Evolutionary conservation across 2,329 filamentous ascomycete species (phyloP).

Genomic region (Fusarium sp.): DNA sequence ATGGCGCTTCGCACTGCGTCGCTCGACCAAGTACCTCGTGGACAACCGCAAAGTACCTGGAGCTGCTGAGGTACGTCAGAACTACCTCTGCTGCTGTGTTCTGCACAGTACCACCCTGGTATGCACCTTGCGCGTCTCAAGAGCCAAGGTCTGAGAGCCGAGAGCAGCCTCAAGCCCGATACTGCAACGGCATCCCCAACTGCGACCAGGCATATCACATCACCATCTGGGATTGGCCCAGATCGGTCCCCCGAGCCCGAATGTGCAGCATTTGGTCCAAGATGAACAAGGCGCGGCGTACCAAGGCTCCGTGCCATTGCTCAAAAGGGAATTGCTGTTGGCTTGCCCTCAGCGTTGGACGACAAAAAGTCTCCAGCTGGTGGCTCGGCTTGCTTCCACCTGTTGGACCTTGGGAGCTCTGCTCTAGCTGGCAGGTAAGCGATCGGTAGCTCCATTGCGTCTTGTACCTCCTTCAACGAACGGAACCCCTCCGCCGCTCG

Average conservation of each 20-base stretch:
- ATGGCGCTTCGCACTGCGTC: slow-evolving; percentile 46
- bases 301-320: background rate
- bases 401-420: background rate
- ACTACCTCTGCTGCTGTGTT: slow-evolving; percentile 9
- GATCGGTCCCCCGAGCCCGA: background rate
- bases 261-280: slow-evolving; percentile 9
- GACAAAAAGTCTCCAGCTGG: slow-evolving; percentile 10
- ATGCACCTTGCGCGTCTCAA: slow-evolving; percentile 14
- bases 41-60: slow-evolving; percentile 25
- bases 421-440: slow-evolving; percentile 6
- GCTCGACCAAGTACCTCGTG: slow-evolving; percentile 32
- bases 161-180: slow-evolving; percentile 26
- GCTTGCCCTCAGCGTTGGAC: slow-evolving; percentile 3
- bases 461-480: slow-evolving; percentile 10
- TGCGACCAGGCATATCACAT: slow-evolving; percentile 26
- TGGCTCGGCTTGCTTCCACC: background rate
- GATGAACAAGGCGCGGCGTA: slow-evolving; percentile 1
- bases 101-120: background rate
- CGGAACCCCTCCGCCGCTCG: slow-evolving; percentile 29
- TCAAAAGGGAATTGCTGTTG: slow-evolving; percentile 14
- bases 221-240: slow-evolving; percentile 20
- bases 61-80: slow-evolving; percentile 15
- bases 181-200: slow-evolving; percentile 14
- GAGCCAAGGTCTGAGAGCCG: slow-evolving; percentile 20
- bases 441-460: slow-evolving; percentile 17